Evolutionary conservation across 2,329 filamentous ascomycete species (phyloP).

Genomic region (Aschersonia sp.): DNA sequence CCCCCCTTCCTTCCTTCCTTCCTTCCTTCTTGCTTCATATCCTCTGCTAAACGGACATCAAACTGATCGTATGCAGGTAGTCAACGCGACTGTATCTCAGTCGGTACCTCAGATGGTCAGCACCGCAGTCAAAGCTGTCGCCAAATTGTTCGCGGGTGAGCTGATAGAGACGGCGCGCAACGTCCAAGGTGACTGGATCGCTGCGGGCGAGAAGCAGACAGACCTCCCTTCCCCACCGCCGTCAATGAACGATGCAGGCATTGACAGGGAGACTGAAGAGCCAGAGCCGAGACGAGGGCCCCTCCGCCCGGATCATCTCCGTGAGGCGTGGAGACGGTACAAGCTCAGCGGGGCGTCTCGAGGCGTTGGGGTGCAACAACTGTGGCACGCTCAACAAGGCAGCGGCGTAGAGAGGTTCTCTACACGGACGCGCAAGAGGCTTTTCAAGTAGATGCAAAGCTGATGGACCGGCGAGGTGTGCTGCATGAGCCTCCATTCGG

Average conservation of each 20-base stretch:
- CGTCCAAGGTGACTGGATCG: slow-evolving; percentile 59
- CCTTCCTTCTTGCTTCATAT: not conserved
- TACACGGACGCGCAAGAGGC: slow-evolving; percentile 32
- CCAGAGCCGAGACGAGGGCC: slow-evolving; percentile 32
- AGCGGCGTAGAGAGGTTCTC: slow-evolving; percentile 47
- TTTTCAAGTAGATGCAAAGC: slow-evolving; percentile 28
- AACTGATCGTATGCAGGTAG: slow-evolving; percentile 32
- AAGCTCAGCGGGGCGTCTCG: slow-evolving; percentile 48
- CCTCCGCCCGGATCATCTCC: slow-evolving; percentile 57
- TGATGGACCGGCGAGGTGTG: too few species aligned
- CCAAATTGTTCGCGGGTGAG: slow-evolving; percentile 65
- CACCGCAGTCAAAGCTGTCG: slow-evolving; percentile 60
- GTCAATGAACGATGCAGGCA: slow-evolving; percentile 15
- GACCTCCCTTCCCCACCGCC: slow-evolving; percentile 31
- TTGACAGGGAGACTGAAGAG: slow-evolving; percentile 15
- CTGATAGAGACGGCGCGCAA: slow-evolving; percentile 58
- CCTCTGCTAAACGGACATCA: not conserved
- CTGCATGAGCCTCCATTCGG: too few species aligned
- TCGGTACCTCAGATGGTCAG: slow-evolving; percentile 61
- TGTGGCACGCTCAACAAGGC: slow-evolving; percentile 46
- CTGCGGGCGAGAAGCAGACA: slow-evolving; percentile 41
- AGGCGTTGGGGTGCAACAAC: slow-evolving; percentile 41
- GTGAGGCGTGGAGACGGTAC: slow-evolving; percentile 59
- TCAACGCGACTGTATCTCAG: slow-evolving; percentile 70
- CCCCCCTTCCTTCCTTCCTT: too few species aligned